Conservation (phyloP, 768 basidiomycete species). For the Psilocybe sp. region DNA sequence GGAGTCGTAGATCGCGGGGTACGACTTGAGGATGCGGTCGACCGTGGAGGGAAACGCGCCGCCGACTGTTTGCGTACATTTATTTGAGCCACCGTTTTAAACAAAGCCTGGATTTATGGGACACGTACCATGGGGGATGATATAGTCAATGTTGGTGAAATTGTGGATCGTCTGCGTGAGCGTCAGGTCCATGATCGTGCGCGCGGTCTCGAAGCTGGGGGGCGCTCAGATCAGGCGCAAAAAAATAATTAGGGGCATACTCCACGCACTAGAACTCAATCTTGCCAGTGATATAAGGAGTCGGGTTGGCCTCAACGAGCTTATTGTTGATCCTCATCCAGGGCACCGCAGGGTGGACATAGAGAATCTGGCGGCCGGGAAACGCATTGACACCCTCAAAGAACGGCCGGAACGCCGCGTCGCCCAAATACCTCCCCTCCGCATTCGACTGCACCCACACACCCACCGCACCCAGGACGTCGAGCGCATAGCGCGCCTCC, state of each 20-base stretch:
- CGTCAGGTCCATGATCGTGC: constrained; percentile 26
- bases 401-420: constrained; percentile 25
- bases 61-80: constrained; percentile 18
- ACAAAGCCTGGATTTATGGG: neutral
- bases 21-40: constrained; percentile 32
- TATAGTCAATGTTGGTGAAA: constrained; percentile 31
- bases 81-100: neutral
- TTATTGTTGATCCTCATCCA: constrained; percentile 22
- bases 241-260: too few species aligned
- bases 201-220: constrained; percentile 18
- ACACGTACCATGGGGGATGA: constrained; percentile 31
- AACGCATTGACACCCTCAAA: constrained; percentile 28
- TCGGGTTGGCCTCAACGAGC: constrained; percentile 31
- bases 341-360: constrained; percentile 30
- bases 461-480: constrained; percentile 30
- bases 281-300: constrained; percentile 28
- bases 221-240: too few species aligned
- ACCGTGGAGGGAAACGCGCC: constrained; percentile 32
- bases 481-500: constrained; percentile 29
- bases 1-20: constrained; percentile 27
- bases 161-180: constrained; percentile 17
- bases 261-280: constrained; percentile 32
- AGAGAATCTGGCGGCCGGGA: constrained; percentile 25
- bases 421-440: constrained; percentile 32
- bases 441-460: constrained; percentile 30